Evolutionary conservation across 2,329 filamentous ascomycete species (phyloP).

Genomic region (Fusarium illudens): DNA sequence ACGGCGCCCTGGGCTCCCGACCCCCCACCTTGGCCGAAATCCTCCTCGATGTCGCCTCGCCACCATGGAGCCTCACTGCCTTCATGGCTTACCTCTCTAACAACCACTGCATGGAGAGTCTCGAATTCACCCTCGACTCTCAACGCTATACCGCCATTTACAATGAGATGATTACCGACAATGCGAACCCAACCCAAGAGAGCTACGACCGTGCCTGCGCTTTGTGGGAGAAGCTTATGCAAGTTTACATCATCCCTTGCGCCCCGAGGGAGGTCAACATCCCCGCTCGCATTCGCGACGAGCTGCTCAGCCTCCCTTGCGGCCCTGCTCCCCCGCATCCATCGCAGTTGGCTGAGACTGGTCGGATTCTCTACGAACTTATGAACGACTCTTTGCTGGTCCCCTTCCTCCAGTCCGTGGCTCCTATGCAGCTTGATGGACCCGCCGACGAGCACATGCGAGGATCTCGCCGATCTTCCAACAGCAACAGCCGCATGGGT

Average conservation of each 20-base stretch:
- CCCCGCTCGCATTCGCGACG: slow-evolving; percentile 83
- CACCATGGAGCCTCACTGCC: slow-evolving; percentile 88
- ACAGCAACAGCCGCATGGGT: slow-evolving; percentile 47
- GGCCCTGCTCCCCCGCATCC: slow-evolving; percentile 76
- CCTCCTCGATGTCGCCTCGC: slow-evolving; percentile 82
- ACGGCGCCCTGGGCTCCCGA: slow-evolving; percentile 43
- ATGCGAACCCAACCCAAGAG: slow-evolving; percentile 49
- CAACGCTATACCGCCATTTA: slow-evolving; percentile 78
- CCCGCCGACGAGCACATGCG: slow-evolving; percentile 50
- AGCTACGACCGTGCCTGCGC: slow-evolving; percentile 74
- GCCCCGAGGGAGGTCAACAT: slow-evolving; percentile 91
- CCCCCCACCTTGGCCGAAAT: slow-evolving; percentile 85
- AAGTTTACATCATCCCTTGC: slow-evolving; percentile 88
- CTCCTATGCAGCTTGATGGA: slow-evolving; percentile 49
- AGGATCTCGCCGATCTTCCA: slow-evolving; percentile 55
- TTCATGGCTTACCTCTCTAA: slow-evolving; percentile 98
- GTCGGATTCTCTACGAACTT: slow-evolving; percentile 89
- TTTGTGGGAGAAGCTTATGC: slow-evolving; percentile 87
- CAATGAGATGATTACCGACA: slow-evolving; percentile 52
- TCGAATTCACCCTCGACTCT: slow-evolving; percentile 96
- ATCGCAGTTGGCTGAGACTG: slow-evolving; percentile 79
- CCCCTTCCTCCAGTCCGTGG: slow-evolving; percentile 82
- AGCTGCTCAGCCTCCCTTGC: slow-evolving; percentile 66
- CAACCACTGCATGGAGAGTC: slow-evolving; percentile 94
- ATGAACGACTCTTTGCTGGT: slow-evolving; percentile 98